Conservation (phyloP, 1,284 basidiomycete species). For the Xerocomus nothofagi region DNA sequence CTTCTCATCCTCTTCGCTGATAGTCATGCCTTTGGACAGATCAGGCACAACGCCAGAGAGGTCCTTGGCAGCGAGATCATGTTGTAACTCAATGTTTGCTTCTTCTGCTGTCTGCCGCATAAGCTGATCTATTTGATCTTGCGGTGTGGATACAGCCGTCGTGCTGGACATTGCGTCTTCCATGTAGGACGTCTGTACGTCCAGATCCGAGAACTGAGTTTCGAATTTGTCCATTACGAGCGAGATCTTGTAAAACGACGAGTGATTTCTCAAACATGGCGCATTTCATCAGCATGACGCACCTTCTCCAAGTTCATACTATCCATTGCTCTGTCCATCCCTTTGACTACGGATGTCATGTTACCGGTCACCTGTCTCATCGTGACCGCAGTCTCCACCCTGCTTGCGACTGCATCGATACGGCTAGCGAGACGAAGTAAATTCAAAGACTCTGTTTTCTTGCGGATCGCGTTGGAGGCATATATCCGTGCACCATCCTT, state of each 20-base stretch:
- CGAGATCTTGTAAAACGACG: constrained; percentile 71
- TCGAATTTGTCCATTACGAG: constrained; percentile 99
- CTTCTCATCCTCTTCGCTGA: constrained; percentile 76
- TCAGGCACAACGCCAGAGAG: constrained; percentile 53
- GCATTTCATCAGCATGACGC: constrained; percentile 3
- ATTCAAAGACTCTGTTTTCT: constrained; percentile 96
- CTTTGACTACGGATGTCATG: constrained; percentile 95
- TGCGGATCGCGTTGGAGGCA: constrained; percentile 96
- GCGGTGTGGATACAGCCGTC: constrained; percentile 91
- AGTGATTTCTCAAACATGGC: background rate
- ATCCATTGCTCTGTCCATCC: constrained; percentile 99
- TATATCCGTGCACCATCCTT: constrained; percentile 98
- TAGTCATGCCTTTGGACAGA: constrained; percentile 52
- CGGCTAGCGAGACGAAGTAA: constrained; percentile 84
- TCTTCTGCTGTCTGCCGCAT: constrained; percentile 96
- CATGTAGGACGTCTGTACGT: constrained; percentile 98
- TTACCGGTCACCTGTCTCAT: constrained; percentile 94
- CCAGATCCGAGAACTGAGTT: constrained; percentile 92
- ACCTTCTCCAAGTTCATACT: constrained; percentile 98
- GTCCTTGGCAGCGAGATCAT: constrained; percentile 78
- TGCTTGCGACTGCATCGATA: constrained; percentile 94
- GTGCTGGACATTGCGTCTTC: constrained; percentile 95
- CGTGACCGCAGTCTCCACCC: constrained; percentile 99
- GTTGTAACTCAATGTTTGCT: constrained; percentile 93
- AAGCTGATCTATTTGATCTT: constrained; percentile 94